Conservation (phyloP, 371 early-diverging fungal species). For the Batrachochytrium dendrobatidis region DNA sequence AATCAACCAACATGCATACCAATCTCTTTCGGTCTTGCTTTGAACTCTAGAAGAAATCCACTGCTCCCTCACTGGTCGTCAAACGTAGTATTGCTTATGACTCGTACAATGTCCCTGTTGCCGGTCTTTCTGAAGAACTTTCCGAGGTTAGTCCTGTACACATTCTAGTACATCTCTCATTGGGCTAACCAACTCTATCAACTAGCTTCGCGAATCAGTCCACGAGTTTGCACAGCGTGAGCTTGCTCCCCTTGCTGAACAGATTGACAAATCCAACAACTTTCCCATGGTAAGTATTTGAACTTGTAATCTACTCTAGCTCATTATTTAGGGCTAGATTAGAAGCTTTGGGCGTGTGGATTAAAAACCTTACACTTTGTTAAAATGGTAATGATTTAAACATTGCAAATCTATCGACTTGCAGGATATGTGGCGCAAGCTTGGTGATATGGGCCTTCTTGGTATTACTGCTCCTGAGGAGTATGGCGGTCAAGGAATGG, state of each 20-base stretch:
- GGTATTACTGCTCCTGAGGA: constrained; percentile 78
- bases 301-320: not conserved
- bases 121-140: constrained; percentile 67
- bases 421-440: constrained; percentile 90
- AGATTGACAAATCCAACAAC: constrained; percentile 76
- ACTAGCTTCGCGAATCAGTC: constrained; percentile 50
- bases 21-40: too few species aligned
- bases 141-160: constrained; percentile 39
- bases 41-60: not conserved
- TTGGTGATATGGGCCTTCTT: constrained; percentile 92
- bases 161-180: not conserved
- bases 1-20: too few species aligned
- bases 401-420: too few species aligned
- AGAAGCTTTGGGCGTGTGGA: too few species aligned
- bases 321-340: not conserved
- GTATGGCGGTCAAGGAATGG: constrained; percentile 87
- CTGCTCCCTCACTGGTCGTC: not conserved
- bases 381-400: too few species aligned
- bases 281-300: constrained; percentile 66
- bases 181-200: not conserved
- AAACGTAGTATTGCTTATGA: constrained; percentile 18
- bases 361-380: too few species aligned
- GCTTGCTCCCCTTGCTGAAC: constrained; percentile 72
- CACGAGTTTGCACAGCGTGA: constrained; percentile 74
- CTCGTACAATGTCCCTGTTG: constrained; percentile 67